Percentiles rank a stretch among this genome's conserved stretches.
phyloP scores from a whole-genome alignment of 345 rosid genomes.

The Arabidopsis thaliana region TAIR10.1 NC_003074.8:667501-668000 shows the following conservation, averaged over 20 bases:
- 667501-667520: conserved; percentile 63
- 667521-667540: conserved; percentile 49
- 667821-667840: background rate
- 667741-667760: background rate
- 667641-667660: conserved; percentile 55
- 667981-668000: conserved; percentile 50
- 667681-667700: conserved; percentile 52
- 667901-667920: conserved; percentile 57
- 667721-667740: background rate
- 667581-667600: too few species aligned
- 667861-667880: conserved; percentile 39
- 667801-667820: background rate
- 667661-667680: conserved; percentile 78
- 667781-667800: background rate
- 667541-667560: background rate
- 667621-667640: conserved; percentile 62
- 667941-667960: conserved; percentile 53
- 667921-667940: conserved; percentile 57
- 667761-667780: background rate
- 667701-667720: conserved; percentile 48
- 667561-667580: background rate
- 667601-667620: background rate
- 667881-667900: conserved; percentile 50
- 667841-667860: conserved; percentile 49
- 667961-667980: conserved; percentile 59